Evolutionary conservation across 768 basidiomycete species (phyloP).

Genomic region (Suillus occidentalis): DNA sequence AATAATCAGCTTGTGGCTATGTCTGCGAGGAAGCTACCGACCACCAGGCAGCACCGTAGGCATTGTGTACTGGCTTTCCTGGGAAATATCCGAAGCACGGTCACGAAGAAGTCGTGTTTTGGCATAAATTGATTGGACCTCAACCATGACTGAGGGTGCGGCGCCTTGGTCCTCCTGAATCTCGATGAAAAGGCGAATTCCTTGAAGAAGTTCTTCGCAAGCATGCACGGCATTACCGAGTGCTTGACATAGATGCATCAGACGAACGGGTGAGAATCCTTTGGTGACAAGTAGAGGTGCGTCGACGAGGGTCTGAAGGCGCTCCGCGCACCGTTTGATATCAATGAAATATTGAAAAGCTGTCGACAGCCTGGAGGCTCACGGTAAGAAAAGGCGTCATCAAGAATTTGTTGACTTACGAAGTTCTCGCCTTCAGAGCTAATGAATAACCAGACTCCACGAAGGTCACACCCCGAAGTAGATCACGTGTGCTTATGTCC

Average conservation of each 20-base stretch:
- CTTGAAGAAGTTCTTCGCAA: slow-evolving; percentile 39
- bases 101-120: slow-evolving; percentile 31
- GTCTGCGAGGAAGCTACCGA: slow-evolving; percentile 18
- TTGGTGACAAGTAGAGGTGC: slow-evolving; percentile 18
- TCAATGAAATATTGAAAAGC: slow-evolving; percentile 17
- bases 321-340: slow-evolving; percentile 16
- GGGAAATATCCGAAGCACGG: slow-evolving; percentile 23
- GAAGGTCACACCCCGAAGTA: slow-evolving; percentile 74
- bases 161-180: slow-evolving; percentile 25
- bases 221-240: slow-evolving; percentile 25
- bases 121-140: slow-evolving; percentile 23
- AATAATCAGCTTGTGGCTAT: background rate
- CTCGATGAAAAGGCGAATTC: slow-evolving; percentile 33
- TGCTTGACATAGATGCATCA: slow-evolving; percentile 18
- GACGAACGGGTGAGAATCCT: background rate
- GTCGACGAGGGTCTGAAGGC: slow-evolving; percentile 24
- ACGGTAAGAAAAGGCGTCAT: background rate
- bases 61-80: slow-evolving; percentile 21
- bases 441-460: slow-evolving; percentile 77
- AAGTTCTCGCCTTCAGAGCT: slow-evolving; percentile 58
- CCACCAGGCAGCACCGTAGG: slow-evolving; percentile 39
- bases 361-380: slow-evolving; percentile 25
- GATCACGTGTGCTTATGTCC: slow-evolving; percentile 84
- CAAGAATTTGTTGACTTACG: slow-evolving; percentile 47
- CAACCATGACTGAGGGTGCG: slow-evolving; percentile 27